Percentiles rank a stretch among this genome's conserved stretches.
Evolutionary conservation across 2,329 filamentous ascomycete species (phyloP).

Genomic region (Diaporthe helianthi): DNA sequence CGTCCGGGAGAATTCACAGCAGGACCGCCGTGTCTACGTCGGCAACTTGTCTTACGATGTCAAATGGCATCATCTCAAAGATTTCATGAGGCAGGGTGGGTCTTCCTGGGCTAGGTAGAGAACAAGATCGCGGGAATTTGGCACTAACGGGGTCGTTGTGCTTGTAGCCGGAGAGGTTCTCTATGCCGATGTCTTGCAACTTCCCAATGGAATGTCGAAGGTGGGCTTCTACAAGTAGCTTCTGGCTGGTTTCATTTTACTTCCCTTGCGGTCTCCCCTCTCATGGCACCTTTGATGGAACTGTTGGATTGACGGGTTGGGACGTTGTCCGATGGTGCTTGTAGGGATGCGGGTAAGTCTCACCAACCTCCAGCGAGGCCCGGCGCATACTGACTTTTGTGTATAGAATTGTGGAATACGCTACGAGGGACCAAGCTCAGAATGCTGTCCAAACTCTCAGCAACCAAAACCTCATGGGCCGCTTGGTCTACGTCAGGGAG

Average conservation of each 20-base stretch:
- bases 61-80: conserved; percentile 99
- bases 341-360: conserved; percentile 99
- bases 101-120: conserved; percentile 36
- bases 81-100: conserved; percentile 99
- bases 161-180: conserved; percentile 92
- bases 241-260: conserved; percentile 83
- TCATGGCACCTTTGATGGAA: conserved; percentile 74
- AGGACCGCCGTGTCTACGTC: conserved; percentile 99
- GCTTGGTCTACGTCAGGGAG: conserved; percentile 98
- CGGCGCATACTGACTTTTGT: conserved; percentile 42
- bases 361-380: conserved; percentile 13
- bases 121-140: conserved; percentile 38
- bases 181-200: conserved; percentile 98
- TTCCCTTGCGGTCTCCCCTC: conserved; percentile 66
- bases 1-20: conserved; percentile 92
- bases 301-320: conserved; percentile 99
- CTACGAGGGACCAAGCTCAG: conserved; percentile 98
- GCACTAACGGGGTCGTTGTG: conserved; percentile 47
- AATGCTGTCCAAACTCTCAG: conserved; percentile 96
- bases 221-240: conserved; percentile 94
- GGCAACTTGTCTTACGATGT: conserved; percentile 99
- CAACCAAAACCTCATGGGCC: conserved; percentile 98
- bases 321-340: conserved; percentile 85
- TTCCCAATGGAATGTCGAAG: conserved; percentile 99
- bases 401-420: conserved; percentile 98